Percentiles rank a stretch among this genome's conserved stretches.
Conservation (phyloP, 306 rosid genomes). For the Lathyrus sativus region DNA sequence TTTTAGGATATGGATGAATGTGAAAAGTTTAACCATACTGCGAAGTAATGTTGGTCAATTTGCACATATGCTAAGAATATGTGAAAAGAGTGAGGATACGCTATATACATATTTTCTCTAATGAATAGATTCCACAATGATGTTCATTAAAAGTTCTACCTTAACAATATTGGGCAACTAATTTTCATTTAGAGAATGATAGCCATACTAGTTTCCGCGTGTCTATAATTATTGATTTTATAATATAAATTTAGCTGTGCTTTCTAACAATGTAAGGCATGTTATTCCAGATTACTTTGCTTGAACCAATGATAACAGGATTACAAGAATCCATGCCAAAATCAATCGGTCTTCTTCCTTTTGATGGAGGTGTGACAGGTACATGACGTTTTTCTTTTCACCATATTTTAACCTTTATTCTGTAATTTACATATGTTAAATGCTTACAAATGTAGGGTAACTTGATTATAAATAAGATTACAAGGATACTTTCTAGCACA, state of each 20-base stretch:
- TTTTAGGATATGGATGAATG: conserved; percentile 22
- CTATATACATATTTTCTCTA: conserved; percentile 12
- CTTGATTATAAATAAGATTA: neutral
- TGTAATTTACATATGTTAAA: conserved; percentile 17
- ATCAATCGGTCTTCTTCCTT: conserved; percentile 93
- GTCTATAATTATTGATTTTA: conserved; percentile 10
- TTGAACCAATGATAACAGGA: conserved; percentile 92
- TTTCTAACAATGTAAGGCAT: conserved; percentile 32
- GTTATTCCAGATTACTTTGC: conserved; percentile 66
- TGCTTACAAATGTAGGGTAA: conserved; percentile 12
- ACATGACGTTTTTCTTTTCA: conserved; percentile 30
- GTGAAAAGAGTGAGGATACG: conserved; percentile 7
- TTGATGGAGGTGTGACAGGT: conserved; percentile 97
- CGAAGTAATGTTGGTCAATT: neutral
- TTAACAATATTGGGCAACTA: conserved; percentile 13
- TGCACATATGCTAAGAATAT: conserved; percentile 14
- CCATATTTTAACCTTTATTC: neutral
- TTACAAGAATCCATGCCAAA: conserved; percentile 94
- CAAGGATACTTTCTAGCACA: neutral
- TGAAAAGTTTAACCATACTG: conserved; percentile 24
- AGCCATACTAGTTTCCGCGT: conserved; percentile 5
- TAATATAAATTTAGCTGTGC: conserved; percentile 6
- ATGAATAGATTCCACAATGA: conserved; percentile 17
- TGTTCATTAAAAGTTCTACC: neutral
- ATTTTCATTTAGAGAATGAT: conserved; percentile 15